Conservation (phyloP, 176 grass and related monocot genomes). For the Oryza meridionalis region DNA sequence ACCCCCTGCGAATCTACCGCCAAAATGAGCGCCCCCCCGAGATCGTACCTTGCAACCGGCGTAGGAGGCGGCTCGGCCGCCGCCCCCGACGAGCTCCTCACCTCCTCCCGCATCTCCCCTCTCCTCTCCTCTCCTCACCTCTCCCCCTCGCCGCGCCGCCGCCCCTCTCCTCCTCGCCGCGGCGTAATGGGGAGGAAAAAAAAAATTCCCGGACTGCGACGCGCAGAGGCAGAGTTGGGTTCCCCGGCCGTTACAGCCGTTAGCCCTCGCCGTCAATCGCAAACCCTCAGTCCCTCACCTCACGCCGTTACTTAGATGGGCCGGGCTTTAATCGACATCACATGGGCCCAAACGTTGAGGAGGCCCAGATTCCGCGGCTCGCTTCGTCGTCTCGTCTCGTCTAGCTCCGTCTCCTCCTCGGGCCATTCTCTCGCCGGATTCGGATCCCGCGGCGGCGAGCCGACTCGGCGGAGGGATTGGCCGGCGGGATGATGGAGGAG, state of each 20-base stretch:
- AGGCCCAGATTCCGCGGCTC: background rate
- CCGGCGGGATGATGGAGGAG: conserved; percentile 52
- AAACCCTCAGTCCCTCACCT: background rate
- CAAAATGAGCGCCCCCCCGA: background rate
- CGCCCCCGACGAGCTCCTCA: conserved; percentile 76
- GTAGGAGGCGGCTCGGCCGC: conserved; percentile 69
- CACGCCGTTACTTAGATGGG: conserved; percentile 30
- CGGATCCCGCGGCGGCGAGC: conserved; percentile 13
- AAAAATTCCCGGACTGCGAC: conserved; percentile 34
- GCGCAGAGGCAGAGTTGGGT: conserved; percentile 25
- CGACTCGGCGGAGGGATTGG: background rate
- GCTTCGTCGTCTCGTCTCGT: background rate
- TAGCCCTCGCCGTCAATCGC: conserved; percentile 28
- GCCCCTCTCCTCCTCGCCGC: background rate
- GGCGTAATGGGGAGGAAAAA: conserved; percentile 15
- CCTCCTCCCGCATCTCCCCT: conserved; percentile 82
- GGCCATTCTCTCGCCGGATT: conserved; percentile 16
- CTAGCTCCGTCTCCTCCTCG: background rate
- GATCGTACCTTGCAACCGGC: conserved; percentile 75
- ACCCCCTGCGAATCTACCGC: conserved; percentile 35
- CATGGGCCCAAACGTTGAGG: too few relatives aligned
- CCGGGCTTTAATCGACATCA: background rate
- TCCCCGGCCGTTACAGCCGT: background rate
- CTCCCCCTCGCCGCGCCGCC: too few relatives aligned
- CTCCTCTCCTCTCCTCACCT: too few relatives aligned